A percentile compares a stretch with the other conserved stretches of the same genome.
phyloP scores from a whole-genome alignment of 352 stramenopile species.

The Phytophthora citricola region DNA sequence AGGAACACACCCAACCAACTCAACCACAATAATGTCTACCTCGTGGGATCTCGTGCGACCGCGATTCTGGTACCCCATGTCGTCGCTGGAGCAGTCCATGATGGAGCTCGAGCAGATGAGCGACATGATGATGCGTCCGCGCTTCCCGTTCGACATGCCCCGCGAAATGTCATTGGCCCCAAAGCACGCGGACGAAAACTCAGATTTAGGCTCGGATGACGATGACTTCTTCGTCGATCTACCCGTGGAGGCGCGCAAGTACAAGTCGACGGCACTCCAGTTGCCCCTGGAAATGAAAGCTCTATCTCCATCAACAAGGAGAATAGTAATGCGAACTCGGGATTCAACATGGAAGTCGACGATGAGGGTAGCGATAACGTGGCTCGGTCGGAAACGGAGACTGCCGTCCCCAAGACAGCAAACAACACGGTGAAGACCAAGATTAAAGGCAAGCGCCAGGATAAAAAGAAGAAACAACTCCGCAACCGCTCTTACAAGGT shows the following conservation, averaged over 20 bases:
- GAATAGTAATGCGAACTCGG: background rate
- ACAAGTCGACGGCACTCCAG: conserved; percentile 9
- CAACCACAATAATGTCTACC: conserved; percentile 43
- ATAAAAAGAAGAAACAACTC: conserved; percentile 1
- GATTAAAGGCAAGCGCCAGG: background rate
- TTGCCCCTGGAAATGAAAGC: background rate
- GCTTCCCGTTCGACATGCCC: conserved; percentile 16
- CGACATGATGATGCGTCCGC: conserved; percentile 30
- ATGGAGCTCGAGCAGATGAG: conserved; percentile 54
- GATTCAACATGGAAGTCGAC: conserved; percentile 19
- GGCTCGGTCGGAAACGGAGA: too few species aligned
- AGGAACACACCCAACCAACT: conserved; percentile 2
- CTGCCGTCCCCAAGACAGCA: background rate
- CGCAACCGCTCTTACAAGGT: background rate
- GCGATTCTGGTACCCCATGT: conserved; percentile 65
- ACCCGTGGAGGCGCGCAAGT: conserved; percentile 13
- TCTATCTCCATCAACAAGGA: background rate
- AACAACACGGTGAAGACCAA: background rate
- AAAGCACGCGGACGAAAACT: conserved; percentile 8
- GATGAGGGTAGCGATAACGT: background rate
- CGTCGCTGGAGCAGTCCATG: conserved; percentile 62
- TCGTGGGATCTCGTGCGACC: conserved; percentile 63
- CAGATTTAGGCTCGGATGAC: background rate
- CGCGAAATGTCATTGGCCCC: conserved; percentile 3
- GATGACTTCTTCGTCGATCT: conserved; percentile 21